Evolutionary conservation across 2,329 filamentous ascomycete species (phyloP), one percentile per base, ranked within the genome.

Genomic region (Sporothrix brasiliensis): DNA sequence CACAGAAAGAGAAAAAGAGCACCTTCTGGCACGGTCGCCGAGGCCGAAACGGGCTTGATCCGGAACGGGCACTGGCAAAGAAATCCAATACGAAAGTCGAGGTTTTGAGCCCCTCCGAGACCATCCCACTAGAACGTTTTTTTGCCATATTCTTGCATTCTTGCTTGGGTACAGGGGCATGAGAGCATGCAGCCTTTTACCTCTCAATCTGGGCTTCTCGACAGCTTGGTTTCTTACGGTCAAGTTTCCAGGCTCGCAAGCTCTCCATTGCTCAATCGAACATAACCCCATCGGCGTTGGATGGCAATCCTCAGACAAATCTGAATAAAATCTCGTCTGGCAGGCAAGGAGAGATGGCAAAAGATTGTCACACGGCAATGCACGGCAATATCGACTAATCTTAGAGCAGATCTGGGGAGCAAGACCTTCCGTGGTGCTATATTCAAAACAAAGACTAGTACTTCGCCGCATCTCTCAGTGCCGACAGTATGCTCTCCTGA

Each of bases 61-160:
- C 27, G 47, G 27, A 34, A 11, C 47, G 10, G 67, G 19, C 67
- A 68, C 34, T 39, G 34, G 50, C 39, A 24, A 34, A 58, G 39
- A 58, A 44, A 50, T 58, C 30, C 44, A 49, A 49, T 63, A 56
- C 65, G 65, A 68, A 68, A 56, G 53, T 68, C 65, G 67, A 68
- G 67, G 53, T 41, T 68, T 68, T 53, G 67, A 70, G 54, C 69
- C 65, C n/a, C 70, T 69, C 61, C 53, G 67, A 61, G 67, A 67
- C 50, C 70, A 52, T 47, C 30, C 53, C 0, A 67, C 41, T 16
- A 52, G 19, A 50, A 67, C 7, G 24, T 68, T 27, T 58, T 49
- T 58, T 52, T 30, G 24, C 47, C 47, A 16, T 65, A 34, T 49
- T 56, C 30, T 61, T 39, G 13, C 24, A 52, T 50, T 53, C 54